phyloP scores from a whole-genome alignment of 1,284 basidiomycete genomes.

The Cerioporus squamosus region DNA sequence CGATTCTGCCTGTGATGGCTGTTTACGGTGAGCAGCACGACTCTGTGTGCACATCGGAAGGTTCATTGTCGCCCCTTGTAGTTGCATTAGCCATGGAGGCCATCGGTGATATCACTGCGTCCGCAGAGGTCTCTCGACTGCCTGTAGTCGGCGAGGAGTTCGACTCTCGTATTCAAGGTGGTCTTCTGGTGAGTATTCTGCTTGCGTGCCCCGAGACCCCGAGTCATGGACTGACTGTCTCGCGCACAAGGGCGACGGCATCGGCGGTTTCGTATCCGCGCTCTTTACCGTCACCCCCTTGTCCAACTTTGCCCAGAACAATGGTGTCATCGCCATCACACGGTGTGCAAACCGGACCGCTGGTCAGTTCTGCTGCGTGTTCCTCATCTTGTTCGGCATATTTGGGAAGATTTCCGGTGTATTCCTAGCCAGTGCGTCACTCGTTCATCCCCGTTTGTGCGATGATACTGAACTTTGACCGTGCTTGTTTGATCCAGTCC shows the following conservation, averaged over 20 bases:
- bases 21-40: conserved; percentile 60
- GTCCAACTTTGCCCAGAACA: conserved; percentile 75
- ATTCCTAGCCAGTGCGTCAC: not conserved
- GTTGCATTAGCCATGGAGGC: conserved; percentile 80
- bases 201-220: not conserved
- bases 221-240: not conserved
- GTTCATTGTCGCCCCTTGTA: conserved; percentile 24
- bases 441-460: not conserved
- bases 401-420: conserved; percentile 80
- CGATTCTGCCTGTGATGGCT: conserved; percentile 81
- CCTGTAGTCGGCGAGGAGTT: conserved; percentile 69
- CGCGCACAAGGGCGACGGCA: conserved; percentile 60
- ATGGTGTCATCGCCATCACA: conserved; percentile 2
- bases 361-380: conserved; percentile 70
- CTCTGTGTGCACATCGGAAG: not conserved
- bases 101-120: conserved; percentile 85
- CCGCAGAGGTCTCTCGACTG: conserved; percentile 76
- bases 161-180: conserved; percentile 82
- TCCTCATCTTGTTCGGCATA: conserved; percentile 72
- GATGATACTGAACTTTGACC: not conserved
- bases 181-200: conserved; percentile 60
- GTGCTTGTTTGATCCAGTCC: conserved; percentile 53
- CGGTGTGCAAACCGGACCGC: conserved; percentile 50
- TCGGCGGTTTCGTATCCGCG: conserved; percentile 73
- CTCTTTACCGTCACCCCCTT: conserved; percentile 79